A percentile compares a stretch with the other conserved stretches of the same genome.
Evolutionary conservation across 1,284 basidiomycete species (phyloP).

Genomic region (Trichosporon ovoides): DNA sequence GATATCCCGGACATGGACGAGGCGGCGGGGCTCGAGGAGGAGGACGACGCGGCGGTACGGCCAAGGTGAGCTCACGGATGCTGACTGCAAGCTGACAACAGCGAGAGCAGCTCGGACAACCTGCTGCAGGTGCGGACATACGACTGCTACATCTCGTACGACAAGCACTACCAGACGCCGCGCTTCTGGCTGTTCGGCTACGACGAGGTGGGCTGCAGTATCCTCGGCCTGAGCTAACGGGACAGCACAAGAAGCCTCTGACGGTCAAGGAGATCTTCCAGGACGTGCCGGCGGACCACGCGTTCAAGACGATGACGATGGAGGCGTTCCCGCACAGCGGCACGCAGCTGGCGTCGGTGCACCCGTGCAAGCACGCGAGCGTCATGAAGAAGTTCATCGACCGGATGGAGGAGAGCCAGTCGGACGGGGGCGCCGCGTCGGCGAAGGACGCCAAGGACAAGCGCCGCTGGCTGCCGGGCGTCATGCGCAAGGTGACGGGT

Average conservation of each 20-base stretch:
- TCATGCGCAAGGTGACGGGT: slow-evolving; percentile 67
- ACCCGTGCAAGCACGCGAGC: slow-evolving; percentile 97
- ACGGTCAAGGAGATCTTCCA: slow-evolving; percentile 90
- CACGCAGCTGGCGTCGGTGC: slow-evolving; percentile 81
- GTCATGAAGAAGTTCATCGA: slow-evolving; percentile 99
- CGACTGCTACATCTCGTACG: slow-evolving; percentile 98
- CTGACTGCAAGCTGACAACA: not conserved
- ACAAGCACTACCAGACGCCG: slow-evolving; percentile 97
- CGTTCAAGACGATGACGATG: slow-evolving; percentile 97
- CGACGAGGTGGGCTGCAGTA: slow-evolving; percentile 56
- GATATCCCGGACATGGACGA: slow-evolving; percentile 90
- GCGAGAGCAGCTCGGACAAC: slow-evolving; percentile 53
- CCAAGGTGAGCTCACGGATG: slow-evolving; percentile 7
- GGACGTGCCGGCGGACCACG: slow-evolving; percentile 95
- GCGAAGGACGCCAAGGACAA: slow-evolving; percentile 47
- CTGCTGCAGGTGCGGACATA: slow-evolving; percentile 93
- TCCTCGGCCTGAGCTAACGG: not conserved
- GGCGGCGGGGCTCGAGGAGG: slow-evolving; percentile 62
- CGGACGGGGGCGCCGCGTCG: slow-evolving; percentile 41
- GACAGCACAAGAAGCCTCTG: slow-evolving; percentile 70
- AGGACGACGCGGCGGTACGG: slow-evolving; percentile 58
- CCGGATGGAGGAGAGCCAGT: slow-evolving; percentile 84
- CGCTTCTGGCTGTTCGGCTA: slow-evolving; percentile 92
- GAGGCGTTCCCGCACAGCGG: slow-evolving; percentile 92
- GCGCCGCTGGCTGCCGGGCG: slow-evolving; percentile 68